Evolutionary conservation across 2,329 filamentous ascomycete genomes (phyloP).

Genomic region (Aspergillus udagawae): DNA sequence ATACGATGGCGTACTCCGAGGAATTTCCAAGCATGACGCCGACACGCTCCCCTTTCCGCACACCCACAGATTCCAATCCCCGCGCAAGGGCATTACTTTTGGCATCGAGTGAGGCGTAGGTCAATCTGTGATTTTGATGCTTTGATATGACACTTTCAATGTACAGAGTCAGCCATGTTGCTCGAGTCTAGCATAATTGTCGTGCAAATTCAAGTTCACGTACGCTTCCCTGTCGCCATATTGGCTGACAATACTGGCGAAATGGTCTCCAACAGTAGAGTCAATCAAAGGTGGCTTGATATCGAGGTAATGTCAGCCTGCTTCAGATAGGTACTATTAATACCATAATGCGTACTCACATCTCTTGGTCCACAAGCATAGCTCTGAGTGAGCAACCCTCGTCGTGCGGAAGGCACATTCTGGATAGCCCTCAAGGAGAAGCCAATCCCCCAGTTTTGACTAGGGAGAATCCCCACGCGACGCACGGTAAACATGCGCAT

Average conservation of each 20-base stretch:
- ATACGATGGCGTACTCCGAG: conserved; percentile 72
- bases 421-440: background rate
- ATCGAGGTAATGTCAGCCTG: background rate
- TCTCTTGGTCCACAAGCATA: conserved; percentile 28
- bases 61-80: conserved; percentile 65
- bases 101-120: conserved; percentile 70
- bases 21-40: conserved; percentile 84
- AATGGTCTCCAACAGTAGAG: conserved; percentile 46
- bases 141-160: conserved; percentile 51
- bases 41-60: conserved; percentile 77
- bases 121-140: conserved; percentile 62
- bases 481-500: background rate
- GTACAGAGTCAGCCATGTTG: background rate
- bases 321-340: background rate
- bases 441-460: background rate
- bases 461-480: conserved; percentile 1
- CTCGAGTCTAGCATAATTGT: background rate
- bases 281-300: conserved; percentile 44
- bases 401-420: background rate
- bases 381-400: conserved; percentile 25
- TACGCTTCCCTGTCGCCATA: conserved; percentile 51
- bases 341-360: conserved; percentile 13
- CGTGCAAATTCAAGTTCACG: conserved; percentile 20
- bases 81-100: conserved; percentile 72
- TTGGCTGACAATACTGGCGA: conserved; percentile 39